Percentiles rank a stretch among this genome's conserved stretches.
Conservation (phyloP, 495 filamentous ascomycete genomes). For the Glarea lozoyensis region DNA sequence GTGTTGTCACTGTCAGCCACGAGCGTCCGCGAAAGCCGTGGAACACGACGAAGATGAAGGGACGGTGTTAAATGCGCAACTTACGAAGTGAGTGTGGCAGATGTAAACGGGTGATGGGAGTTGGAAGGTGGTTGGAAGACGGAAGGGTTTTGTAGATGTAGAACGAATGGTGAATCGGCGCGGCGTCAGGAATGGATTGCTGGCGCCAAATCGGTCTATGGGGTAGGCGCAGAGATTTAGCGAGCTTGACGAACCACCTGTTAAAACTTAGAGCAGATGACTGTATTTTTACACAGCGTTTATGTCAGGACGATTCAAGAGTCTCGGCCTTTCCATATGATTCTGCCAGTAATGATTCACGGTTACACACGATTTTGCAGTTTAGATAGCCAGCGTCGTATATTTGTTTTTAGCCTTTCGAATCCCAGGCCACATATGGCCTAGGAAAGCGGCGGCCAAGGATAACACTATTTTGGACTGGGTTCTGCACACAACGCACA, state of each 20-base stretch:
- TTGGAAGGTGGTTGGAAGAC: conserved; percentile 2
- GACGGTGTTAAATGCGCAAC: background rate
- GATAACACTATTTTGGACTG: too few relatives aligned
- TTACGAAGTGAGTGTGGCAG: conserved; percentile 1
- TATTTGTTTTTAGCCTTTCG: too few relatives aligned
- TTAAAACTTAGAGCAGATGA: background rate
- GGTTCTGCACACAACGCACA: too few relatives aligned
- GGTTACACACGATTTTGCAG: too few relatives aligned
- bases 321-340: background rate
- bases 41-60: conserved; percentile 6
- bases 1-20: conserved; percentile 16
- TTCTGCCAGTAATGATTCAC: too few relatives aligned
- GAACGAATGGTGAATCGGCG: conserved; percentile 4
- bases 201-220: conserved; percentile 2
- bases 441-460: too few relatives aligned
- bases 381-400: too few relatives aligned
- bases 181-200: background rate
- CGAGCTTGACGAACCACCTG: background rate
- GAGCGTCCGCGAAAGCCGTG: conserved; percentile 12
- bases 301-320: background rate
- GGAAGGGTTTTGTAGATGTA: background rate
- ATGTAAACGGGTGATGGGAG: conserved; percentile 3
- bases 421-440: too few relatives aligned
- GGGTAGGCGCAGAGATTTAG: background rate
- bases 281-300: background rate